Percentiles rank a stretch among this genome's conserved stretches.
These are phyloP conservation scores for Fraxinus quadrangulata DNA, from an alignment of 257 asterid species.

Conservation along the genomic window DNA sequence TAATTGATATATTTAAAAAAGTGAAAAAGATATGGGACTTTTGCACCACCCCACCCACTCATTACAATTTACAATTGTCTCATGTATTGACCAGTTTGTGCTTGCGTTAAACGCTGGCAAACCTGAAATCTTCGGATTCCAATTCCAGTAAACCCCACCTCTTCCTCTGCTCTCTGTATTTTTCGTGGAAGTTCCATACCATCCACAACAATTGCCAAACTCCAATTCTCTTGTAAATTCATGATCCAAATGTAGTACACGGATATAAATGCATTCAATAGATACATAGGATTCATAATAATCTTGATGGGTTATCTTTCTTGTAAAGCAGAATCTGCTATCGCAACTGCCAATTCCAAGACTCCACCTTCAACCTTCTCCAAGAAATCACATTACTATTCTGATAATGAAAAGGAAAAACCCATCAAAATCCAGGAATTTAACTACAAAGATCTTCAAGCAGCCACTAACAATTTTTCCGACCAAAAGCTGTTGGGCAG, in stretches of 20 bases:
- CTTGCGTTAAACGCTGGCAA: neutral
- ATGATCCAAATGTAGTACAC: neutral
- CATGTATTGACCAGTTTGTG: neutral
- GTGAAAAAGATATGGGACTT: neutral
- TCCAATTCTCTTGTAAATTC: neutral
- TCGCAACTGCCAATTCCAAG: constrained; percentile 44
- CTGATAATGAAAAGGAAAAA: constrained; percentile 33
- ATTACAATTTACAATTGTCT: neutral
- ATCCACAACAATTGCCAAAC: constrained; percentile 18
- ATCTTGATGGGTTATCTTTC: constrained; percentile 81
- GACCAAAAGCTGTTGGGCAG: constrained; percentile 64
- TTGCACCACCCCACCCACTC: neutral
- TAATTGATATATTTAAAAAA: no score
- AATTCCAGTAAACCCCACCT: neutral
- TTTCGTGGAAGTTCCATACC: constrained; percentile 14
- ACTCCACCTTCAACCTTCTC: constrained; percentile 32
- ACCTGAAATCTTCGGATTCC: neutral
- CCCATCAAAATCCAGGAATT: constrained; percentile 67
- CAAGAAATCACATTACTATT: constrained; percentile 32
- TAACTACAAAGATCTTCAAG: constrained; percentile 69
- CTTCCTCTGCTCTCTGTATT: neutral
- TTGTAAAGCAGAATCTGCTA: constrained; percentile 75
- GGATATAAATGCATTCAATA: constrained; percentile 7
- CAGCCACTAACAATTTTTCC: constrained; percentile 79
- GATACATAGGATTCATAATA: constrained; percentile 12